These are phyloP conservation scores for maize (Zea mays) DNA, from an alignment of 176 grass and related monocot species.

Conservation along the genomic window Zm-B73-REFERENCE-NAM-5.0 NC_050099.1:66217001-66217500, in stretches of 20 bases:
- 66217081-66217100: conserved; percentile 8
- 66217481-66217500: conserved; percentile 54
- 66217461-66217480: conserved; percentile 85
- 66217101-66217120: conserved; percentile 9
- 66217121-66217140: neutral
- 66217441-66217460: conserved; percentile 77
- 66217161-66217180: conserved; percentile 21
- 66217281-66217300: conserved; percentile 26
- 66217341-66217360: conserved; percentile 31
- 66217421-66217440: conserved; percentile 72
- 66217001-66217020: too few relatives aligned
- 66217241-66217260: conserved; percentile 25
- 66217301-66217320: conserved; percentile 26
- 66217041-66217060: too few relatives aligned
- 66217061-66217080: neutral
- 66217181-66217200: conserved; percentile 33
- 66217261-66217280: conserved; percentile 48
- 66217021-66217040: too few relatives aligned
- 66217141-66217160: conserved; percentile 1
- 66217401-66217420: conserved; percentile 63
- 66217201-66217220: conserved; percentile 4
- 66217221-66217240: conserved; percentile 42
- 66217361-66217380: conserved; percentile 85
- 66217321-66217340: neutral
- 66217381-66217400: conserved; percentile 68